Conservation (phyloP, 495 filamentous ascomycete genomes). For the Staphylotrichum longicolle region DNA sequence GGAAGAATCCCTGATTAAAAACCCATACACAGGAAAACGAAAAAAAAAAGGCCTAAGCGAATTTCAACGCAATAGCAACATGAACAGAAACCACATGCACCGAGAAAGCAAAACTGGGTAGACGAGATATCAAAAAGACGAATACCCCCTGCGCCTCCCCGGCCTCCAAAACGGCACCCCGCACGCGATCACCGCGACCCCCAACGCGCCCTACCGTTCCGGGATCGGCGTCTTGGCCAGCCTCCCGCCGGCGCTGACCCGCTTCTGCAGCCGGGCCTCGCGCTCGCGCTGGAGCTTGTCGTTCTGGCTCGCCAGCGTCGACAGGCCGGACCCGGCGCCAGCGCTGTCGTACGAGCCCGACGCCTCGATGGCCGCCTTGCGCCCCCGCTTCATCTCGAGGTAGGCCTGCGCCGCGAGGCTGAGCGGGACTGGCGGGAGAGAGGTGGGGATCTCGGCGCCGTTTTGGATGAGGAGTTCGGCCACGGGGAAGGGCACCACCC, state of each 20-base stretch:
- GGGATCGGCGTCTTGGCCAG: constrained; percentile 58
- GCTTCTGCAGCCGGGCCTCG: constrained; percentile 57
- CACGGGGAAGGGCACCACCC: constrained; percentile 65
- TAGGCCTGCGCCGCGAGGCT: constrained; percentile 76
- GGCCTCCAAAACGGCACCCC: constrained; percentile 25
- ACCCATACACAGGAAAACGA: no score
- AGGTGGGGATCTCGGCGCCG: constrained; percentile 78
- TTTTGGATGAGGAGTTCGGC: constrained; percentile 94
- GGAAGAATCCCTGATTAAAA: no score
- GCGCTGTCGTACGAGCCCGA: constrained; percentile 31
- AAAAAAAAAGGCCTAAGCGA: not conserved
- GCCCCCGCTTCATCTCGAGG: constrained; percentile 73
- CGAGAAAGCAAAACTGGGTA: no score
- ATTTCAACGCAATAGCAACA: no score
- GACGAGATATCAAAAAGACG: not conserved
- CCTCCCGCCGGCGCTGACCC: constrained; percentile 60
- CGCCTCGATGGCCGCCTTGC: constrained; percentile 42
- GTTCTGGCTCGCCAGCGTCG: constrained; percentile 25
- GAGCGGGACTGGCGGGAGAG: constrained; percentile 49
- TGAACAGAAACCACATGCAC: no score
- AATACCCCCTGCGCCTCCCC: not conserved
- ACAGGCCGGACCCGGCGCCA: not conserved
- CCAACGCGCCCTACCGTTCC: constrained; percentile 47
- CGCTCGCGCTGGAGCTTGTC: constrained; percentile 50
- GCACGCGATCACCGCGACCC: constrained; percentile 25